Evolutionary conservation across 225 moss, liverwort and hornwort species (phyloP).

Genomic region (Pleurozium schreberi): DNA sequence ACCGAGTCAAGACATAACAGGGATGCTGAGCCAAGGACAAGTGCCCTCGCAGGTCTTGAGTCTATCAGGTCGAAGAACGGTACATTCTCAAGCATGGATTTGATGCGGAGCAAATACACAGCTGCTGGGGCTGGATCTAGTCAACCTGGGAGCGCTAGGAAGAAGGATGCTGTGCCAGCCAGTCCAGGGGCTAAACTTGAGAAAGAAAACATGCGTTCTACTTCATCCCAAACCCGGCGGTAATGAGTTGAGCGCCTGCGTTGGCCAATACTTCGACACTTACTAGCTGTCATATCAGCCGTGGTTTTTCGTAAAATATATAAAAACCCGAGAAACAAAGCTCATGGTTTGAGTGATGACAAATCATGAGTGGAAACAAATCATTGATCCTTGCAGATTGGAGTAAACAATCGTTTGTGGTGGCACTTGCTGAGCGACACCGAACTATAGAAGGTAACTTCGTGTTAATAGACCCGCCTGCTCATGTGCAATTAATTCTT

Average conservation of each 20-base stretch:
- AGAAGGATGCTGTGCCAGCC: conserved; percentile 20
- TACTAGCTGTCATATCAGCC: background rate
- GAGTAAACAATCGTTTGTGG: background rate
- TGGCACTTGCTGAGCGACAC: background rate
- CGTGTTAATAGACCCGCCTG: conserved; percentile 3
- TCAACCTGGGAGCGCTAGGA: conserved; percentile 19
- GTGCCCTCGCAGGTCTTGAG: conserved; percentile 11
- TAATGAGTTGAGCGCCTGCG: background rate
- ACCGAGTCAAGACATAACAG: conserved; percentile 6
- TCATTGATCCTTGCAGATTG: background rate
- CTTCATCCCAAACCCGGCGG: conserved; percentile 21
- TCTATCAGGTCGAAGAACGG: conserved; percentile 32
- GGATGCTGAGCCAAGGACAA: conserved; percentile 10
- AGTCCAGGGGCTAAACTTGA: conserved; percentile 20
- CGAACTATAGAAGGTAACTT: background rate
- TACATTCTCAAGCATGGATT: conserved; percentile 29
- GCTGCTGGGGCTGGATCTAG: conserved; percentile 12
- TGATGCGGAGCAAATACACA: conserved; percentile 20
- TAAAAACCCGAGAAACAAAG: background rate
- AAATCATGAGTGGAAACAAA: background rate
- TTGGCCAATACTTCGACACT: background rate
- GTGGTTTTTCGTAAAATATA: background rate
- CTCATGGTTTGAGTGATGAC: background rate
- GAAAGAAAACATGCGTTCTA: conserved; percentile 42
- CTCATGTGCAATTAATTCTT: background rate